Percentiles rank a stretch among this genome's conserved stretches.
Evolutionary conservation across 768 basidiomycete species (phyloP).

Genomic region (Amyloporia xantha): DNA sequence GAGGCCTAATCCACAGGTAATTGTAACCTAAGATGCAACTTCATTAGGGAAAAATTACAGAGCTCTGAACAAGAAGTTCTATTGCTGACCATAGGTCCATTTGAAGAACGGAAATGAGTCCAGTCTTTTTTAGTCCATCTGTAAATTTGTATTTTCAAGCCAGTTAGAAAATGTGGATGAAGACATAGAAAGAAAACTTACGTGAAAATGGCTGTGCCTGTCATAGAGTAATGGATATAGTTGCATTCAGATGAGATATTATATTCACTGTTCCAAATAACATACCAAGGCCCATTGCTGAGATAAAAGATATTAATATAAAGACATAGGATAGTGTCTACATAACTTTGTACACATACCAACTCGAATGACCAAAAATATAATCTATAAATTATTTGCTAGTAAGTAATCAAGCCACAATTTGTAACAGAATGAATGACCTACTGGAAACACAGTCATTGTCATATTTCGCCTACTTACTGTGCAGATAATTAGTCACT

Average conservation of each 20-base stretch:
- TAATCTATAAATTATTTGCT: neutral
- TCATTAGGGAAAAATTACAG: neutral
- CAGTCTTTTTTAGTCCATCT: neutral
- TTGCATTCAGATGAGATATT: too few species aligned
- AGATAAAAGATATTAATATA: neutral
- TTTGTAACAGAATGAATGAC: neutral
- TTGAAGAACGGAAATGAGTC: neutral
- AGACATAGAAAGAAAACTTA: too few species aligned
- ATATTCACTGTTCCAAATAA: neutral
- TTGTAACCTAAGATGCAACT: neutral
- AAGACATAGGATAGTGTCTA: neutral
- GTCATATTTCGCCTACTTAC: conserved; percentile 3
- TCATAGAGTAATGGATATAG: neutral
- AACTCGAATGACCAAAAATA: neutral
- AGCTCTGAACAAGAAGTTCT: too few species aligned
- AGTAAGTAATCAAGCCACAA: neutral
- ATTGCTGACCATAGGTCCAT: neutral
- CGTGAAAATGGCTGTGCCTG: neutral
- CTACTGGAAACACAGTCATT: conserved; percentile 3
- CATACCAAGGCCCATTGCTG: conserved; percentile 7
- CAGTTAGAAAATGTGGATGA: too few species aligned
- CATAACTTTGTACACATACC: conserved; percentile 2
- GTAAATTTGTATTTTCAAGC: too few species aligned
- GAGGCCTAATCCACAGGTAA: conserved; percentile 3
- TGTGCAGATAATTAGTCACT: too few species aligned